Conservation (phyloP, 2,329 filamentous ascomycete genomes). For the Cladosporium sp. region DNA sequence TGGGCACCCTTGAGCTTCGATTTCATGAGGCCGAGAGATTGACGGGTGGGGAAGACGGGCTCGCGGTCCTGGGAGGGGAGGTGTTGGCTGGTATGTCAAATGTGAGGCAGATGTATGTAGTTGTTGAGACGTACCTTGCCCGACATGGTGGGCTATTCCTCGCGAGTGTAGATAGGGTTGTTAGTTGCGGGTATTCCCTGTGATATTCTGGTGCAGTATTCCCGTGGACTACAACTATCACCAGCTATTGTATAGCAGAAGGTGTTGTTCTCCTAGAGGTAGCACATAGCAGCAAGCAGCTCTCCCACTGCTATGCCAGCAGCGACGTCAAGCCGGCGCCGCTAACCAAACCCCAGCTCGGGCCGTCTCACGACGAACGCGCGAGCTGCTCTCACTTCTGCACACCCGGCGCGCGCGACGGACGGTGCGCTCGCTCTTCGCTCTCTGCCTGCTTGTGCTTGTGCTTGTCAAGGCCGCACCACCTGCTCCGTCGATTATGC, state of each 20-base stretch:
- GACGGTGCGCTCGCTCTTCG: constrained; percentile 1
- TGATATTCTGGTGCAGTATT: neutral
- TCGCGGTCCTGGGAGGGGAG: constrained; percentile 75
- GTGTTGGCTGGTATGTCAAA: constrained; percentile 12
- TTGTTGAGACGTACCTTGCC: constrained; percentile 26
- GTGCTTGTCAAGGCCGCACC: constrained; percentile 7
- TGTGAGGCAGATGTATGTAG: neutral
- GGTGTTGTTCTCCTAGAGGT: neutral
- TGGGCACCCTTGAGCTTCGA: constrained; percentile 83
- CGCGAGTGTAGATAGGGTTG: neutral
- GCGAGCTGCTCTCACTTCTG: constrained; percentile 1
- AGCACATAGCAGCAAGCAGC: neutral
- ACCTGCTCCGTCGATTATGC: constrained; percentile 37
- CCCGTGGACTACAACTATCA: neutral
- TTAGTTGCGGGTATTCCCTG: constrained; percentile 2
- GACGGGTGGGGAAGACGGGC: constrained; percentile 94
- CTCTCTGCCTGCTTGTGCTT: neutral
- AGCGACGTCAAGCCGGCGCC: constrained; percentile 13
- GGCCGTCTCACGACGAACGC: constrained; percentile 4
- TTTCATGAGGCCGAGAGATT: constrained; percentile 97
- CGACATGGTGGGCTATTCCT: constrained; percentile 26
- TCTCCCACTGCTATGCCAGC: neutral
- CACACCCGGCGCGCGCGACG: constrained; percentile 5
- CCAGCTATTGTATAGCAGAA: neutral
- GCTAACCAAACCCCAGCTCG: constrained; percentile 1